Evolutionary conservation across 1,284 basidiomycete species (phyloP).

Genomic region (Malassezia equina): DNA sequence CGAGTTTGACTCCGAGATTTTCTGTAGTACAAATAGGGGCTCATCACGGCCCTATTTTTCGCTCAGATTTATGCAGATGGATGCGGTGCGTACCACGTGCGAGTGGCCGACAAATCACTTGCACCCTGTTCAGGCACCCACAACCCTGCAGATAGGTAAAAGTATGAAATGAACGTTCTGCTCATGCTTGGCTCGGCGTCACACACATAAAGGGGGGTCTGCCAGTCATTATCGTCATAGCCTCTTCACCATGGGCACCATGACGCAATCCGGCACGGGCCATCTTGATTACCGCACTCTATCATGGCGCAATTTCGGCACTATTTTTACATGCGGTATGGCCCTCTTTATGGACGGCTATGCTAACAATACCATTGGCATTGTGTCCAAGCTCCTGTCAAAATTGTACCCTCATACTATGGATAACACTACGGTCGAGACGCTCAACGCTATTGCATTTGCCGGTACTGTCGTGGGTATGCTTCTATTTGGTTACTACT

Average conservation of each 20-base stretch:
- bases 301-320: constrained; percentile 3
- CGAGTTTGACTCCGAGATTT: background rate
- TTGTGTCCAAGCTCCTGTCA: constrained; percentile 29
- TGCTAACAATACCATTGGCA: constrained; percentile 28
- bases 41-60: background rate
- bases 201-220: background rate
- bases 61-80: background rate
- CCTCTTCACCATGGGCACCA: background rate
- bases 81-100: background rate
- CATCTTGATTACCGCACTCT: background rate
- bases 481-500: constrained; percentile 51
- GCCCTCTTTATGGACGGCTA: constrained; percentile 44
- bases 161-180: background rate
- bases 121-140: background rate
- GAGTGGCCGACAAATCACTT: background rate
- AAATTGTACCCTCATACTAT: constrained; percentile 16
- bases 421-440: background rate
- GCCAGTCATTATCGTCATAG: background rate
- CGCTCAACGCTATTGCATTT: constrained; percentile 38
- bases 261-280: background rate
- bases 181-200: background rate
- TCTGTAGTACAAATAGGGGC: background rate
- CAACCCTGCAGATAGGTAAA: background rate
- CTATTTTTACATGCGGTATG: constrained; percentile 40
- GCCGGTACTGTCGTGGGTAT: constrained; percentile 60